phyloP scores from a whole-genome alignment of 306 rosid species.

The Vachellia collinsii region DNA sequence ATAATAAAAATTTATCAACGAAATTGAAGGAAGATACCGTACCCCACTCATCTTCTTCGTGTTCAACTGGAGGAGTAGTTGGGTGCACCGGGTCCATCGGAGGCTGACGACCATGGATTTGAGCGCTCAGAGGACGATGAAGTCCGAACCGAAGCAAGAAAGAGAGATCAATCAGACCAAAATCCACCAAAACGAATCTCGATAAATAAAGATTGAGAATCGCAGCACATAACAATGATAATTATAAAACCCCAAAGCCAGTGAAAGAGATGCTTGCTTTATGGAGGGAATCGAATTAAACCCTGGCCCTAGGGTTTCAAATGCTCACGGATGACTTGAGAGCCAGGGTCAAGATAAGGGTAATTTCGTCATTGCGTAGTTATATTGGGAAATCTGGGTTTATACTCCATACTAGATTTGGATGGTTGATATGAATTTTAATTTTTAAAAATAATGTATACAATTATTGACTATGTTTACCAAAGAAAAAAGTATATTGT shows the following conservation, averaged over 20 bases:
- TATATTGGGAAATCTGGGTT: background rate
- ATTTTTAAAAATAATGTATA: background rate
- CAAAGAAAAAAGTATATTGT: too few relatives aligned
- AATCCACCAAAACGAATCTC: conserved; percentile 26
- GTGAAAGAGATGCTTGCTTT: conserved; percentile 23
- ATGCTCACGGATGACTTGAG: background rate
- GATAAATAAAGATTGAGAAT: conserved; percentile 1
- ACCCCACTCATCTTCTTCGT: conserved; percentile 91
- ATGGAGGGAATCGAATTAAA: conserved; percentile 38
- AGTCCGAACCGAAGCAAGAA: conserved; percentile 55
- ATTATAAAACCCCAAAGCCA: background rate
- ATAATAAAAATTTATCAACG: background rate
- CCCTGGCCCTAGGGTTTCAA: conserved; percentile 53
- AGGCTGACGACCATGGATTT: conserved; percentile 86
- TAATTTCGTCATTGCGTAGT: conserved; percentile 21
- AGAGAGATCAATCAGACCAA: conserved; percentile 30
- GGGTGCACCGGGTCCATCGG: conserved; percentile 75
- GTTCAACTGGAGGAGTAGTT: conserved; percentile 51
- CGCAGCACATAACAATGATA: background rate
- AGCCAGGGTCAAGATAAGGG: background rate
- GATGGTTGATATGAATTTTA: background rate
- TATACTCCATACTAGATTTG: background rate
- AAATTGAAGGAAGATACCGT: background rate
- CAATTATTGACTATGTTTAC: too few relatives aligned
- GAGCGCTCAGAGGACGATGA: conserved; percentile 58